Base-by-base conservation (phyloP, 2,329 filamentous ascomycete species). In the Malbranchea zuffiana region DNA sequence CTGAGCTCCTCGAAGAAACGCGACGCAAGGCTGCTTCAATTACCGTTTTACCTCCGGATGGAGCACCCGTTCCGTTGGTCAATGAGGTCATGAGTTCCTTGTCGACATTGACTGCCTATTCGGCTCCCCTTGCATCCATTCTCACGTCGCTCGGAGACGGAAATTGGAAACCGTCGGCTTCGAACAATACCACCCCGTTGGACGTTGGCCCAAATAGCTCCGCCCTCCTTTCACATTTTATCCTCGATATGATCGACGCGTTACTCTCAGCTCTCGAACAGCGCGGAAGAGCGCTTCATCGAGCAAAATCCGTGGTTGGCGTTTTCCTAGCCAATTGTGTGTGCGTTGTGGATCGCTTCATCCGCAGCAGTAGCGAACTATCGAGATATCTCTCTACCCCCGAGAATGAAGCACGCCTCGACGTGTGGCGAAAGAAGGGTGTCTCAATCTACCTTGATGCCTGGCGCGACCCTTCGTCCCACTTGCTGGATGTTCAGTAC, bases 301-400 rank as follows among this genome's bases (percentile, higher is more conserved):
- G 87, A 53, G 75, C 74, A 42, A 90, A 86, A 58, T 77, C 79
- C 16, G 67, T 83, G 3, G 73, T 86, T 33, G 90, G 87, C 17
- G 84, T 95, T 12, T 95, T 96, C 57, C 65, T 96, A 35, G 84
- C 85, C 32, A 98, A 98, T 61, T 85, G 79, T 45, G 74, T 93
- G 41, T 75, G 80, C 41, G 75, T 94, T 32, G 72, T 95, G 35
- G 84, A 93, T 50, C 81, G 86, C 40, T 82, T 82, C 63, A 84
- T 95, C 39, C 75, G 78, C 33, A 75, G 78, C 32, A 93, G 50
- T 39, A 50, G 84, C 0, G 86, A 93, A 30, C 72, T 98, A 3
- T 69, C 71, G 4, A 69, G 74, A 2, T 71, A 95, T 17, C 67
- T 98, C 23, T 63, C 63, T 5, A 63, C 65, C 41, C 69, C 78